Base-by-base conservation (phyloP, 306 rosid species). In the Casuarina equisetifolia region DNA sequence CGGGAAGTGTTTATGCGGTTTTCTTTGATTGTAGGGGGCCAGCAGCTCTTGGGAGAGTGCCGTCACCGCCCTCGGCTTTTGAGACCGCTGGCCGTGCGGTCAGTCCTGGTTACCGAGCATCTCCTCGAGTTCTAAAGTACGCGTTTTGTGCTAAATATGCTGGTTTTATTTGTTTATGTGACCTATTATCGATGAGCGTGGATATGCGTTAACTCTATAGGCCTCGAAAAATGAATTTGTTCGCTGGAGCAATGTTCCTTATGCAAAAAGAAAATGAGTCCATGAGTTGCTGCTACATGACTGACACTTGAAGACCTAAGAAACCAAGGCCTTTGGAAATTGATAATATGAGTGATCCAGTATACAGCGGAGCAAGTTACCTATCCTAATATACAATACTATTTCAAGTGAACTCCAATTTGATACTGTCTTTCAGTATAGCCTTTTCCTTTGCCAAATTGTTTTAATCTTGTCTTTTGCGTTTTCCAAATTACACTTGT, bases 1-100 rank as follows among this genome's bases (percentile, higher is more conserved):
- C 39, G 9, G 13, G 11, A 58, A 9, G 9, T 6, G 6, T 36
- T 13, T 11, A 12, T 5, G 46, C 17, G 6, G 38, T 49, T 76
- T 67, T 9, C 68, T 72, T 50, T n/a, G 40, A 77, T 17, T 44
- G 25, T 66, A 80, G 87, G 46, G 77, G 72, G 35, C 77, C 66
- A 15, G 82, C 55, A 68, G 58, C 44, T 57, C 32, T 49, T 59
- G 63, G 70, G 72, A 50, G 66, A 39, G 70, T 54, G 35, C 82
- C 7, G 35, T 74, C 80, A 13, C 67, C 73, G 2, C 70, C 36
- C 35, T 46, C 57, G 73, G 59, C 46, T 70, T 73, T 61, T 46
- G 70, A 69, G 66, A 53, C 40, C 6, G 35, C 77, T 38, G 80
- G 50, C 46, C 67, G 80, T 35, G 77, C 67, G 10, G 62, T 79